phyloP scores from a whole-genome alignment of 2,329 filamentous ascomycete genomes.

The Colletotrichum camelliae region DNA sequence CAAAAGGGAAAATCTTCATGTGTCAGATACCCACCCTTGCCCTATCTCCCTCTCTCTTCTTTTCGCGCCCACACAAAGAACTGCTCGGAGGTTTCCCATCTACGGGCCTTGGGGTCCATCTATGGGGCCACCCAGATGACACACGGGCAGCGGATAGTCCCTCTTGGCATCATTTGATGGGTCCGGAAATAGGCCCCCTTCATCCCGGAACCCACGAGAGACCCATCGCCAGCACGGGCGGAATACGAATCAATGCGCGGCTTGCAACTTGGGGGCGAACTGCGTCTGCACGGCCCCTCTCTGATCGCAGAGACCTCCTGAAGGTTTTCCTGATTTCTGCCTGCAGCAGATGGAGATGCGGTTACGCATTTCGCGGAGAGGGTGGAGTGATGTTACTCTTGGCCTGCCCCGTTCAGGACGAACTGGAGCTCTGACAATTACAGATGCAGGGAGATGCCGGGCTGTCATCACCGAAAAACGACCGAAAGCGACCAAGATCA shows the following conservation, averaged over 20 bases:
- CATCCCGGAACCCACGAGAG: neutral
- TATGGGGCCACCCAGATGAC: neutral
- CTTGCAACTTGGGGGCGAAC: neutral
- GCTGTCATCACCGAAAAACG: neutral
- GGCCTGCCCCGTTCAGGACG: neutral
- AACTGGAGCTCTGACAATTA: neutral
- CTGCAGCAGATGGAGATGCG: neutral
- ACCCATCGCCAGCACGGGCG: neutral
- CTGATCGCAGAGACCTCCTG: neutral
- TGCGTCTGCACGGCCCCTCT: neutral
- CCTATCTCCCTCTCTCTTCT: neutral
- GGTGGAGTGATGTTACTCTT: neutral
- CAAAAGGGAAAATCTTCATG: neutral
- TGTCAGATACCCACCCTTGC: neutral
- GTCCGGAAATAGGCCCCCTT: neutral
- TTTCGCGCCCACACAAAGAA: neutral
- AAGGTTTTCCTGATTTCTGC: neutral
- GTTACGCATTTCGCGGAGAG: neutral
- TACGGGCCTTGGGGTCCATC: neutral
- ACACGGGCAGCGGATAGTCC: neutral
- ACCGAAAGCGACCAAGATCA: neutral
- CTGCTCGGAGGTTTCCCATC: neutral
- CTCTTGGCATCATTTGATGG: neutral
- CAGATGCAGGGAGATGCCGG: neutral
- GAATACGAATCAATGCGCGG: neutral